Percentiles rank a stretch among this genome's conserved stretches.
phyloP scores from a whole-genome alignment of 1,284 basidiomycete species.

The Athelia sp. region DNA sequence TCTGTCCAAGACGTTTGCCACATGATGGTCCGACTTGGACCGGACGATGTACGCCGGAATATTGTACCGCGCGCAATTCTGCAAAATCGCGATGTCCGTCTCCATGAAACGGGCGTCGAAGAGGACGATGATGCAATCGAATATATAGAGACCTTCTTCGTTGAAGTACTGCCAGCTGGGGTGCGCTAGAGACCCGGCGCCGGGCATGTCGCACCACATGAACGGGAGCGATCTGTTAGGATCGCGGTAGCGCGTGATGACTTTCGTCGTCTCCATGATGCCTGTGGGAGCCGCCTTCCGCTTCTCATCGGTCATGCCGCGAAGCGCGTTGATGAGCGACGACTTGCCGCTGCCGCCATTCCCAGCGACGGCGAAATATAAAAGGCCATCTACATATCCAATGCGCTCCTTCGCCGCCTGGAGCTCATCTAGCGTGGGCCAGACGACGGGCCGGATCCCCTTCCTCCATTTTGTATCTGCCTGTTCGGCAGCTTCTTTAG shows the following conservation, averaged over 20 bases:
- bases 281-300: constrained; percentile 23
- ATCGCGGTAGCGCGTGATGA: constrained; percentile 25
- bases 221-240: constrained; percentile 18
- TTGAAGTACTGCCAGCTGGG: constrained; percentile 33
- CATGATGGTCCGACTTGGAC: constrained; percentile 29
- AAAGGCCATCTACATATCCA: constrained; percentile 20
- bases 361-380: constrained; percentile 28
- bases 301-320: constrained; percentile 21
- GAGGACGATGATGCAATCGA: constrained; percentile 29
- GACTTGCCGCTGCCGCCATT: constrained; percentile 31
- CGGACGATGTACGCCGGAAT: constrained; percentile 31
- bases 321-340: constrained; percentile 28
- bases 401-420: constrained; percentile 15
- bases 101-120: no score
- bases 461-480: no score
- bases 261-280: no score
- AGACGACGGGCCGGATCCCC: constrained; percentile 24
- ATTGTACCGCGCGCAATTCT: constrained; percentile 23
- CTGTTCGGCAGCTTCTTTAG: no score
- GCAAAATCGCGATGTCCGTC: no score
- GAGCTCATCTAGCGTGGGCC: constrained; percentile 21
- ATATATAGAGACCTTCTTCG: constrained; percentile 29
- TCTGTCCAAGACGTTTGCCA: constrained; percentile 24
- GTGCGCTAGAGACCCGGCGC: constrained; percentile 26
- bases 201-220: constrained; percentile 32